Evolutionary conservation across 176 grass and related monocot species (phyloP).

Genomic region (Olyra latifolia): DNA sequence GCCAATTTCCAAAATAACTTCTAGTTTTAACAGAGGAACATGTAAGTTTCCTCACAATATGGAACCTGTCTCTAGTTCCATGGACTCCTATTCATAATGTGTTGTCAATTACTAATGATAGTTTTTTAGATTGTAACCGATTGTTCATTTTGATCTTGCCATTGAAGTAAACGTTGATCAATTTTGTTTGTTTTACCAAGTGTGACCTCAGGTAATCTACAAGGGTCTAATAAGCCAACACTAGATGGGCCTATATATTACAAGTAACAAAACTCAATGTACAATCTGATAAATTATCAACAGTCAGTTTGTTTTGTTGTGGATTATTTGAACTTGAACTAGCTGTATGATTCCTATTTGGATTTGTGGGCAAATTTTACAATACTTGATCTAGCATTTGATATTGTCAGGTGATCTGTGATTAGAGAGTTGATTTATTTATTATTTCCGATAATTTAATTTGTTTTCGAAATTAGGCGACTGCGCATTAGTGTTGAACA

Average conservation of each 20-base stretch:
- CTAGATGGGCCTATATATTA: too few species aligned
- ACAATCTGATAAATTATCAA: slow-evolving; percentile 22
- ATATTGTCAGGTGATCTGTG: slow-evolving; percentile 5
- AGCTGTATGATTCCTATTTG: not conserved
- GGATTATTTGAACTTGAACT: slow-evolving; percentile 4
- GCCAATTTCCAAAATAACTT: not conserved
- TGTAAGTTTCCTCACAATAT: not conserved
- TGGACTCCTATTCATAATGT: too few species aligned
- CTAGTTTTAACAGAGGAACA: not conserved
- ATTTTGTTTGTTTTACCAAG: too few species aligned
- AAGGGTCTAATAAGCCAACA: too few species aligned
- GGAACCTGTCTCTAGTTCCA: too few species aligned
- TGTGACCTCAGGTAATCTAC: too few species aligned
- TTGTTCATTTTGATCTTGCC: too few species aligned
- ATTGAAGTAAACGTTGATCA: too few species aligned
- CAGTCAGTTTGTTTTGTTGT: not conserved
- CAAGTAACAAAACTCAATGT: too few species aligned
- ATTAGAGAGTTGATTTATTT: slow-evolving; percentile 4
- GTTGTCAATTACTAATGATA: too few species aligned
- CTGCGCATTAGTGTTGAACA: slow-evolving; percentile 91
- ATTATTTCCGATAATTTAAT: slow-evolving; percentile 34
- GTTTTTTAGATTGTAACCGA: too few species aligned
- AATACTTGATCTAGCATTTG: not conserved
- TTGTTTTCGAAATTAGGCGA: slow-evolving; percentile 53
- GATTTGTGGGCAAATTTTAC: not conserved